Base-by-base conservation (phyloP, 331 rosid genomes). In the Pyrus hybrid region DNA sequence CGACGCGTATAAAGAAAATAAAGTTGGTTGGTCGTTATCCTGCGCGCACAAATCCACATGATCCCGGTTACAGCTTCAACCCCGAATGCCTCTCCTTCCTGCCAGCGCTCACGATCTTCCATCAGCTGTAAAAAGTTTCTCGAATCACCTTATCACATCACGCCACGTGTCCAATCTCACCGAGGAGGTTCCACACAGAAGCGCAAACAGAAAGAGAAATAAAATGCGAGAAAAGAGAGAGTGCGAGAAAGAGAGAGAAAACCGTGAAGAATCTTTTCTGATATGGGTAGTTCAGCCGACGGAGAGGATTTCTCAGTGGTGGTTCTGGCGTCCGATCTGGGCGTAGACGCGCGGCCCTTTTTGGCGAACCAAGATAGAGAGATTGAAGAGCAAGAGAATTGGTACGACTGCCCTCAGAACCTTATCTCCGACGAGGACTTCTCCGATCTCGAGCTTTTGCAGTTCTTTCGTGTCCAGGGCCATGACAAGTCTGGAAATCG, bases 401-500 rank as follows among this genome's bases (percentile, higher is more conserved):
- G 92, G 96, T 92, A 94, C 47, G 97, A 92, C 7, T 94, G 99
- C 70, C 75, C 96, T 35, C 97, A 90, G 70, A 32, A 76, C 76
- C 94, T 88, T 37, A 76, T 76, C 63, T 83, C 96, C 56, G 93
- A 94, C 58, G 99, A 94, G 71, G 97, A 94, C 76, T 94, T 94
- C 85, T 90, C 93, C 47, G 99, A 94, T 82, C 99, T 94, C 78
- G 97, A 94, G n/a, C 80, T 64, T 18, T 73, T 94, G 75, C 97
- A 89, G 45, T 92, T 94, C 84, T 76, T 90, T 20, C 70, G 85
- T 33, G 80, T 85, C 32, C 89, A 94, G 69, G 99, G 99, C 80
- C 71, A 79, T 43, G 97, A 92, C 79, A 92, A 85, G 74, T 60
- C 64, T 49, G 93, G 91, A 2, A 76, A 70, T 70, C 96, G 80